Base-by-base conservation (phyloP, 2,329 filamentous ascomycete species). In the Ophiostoma populinum region DNA sequence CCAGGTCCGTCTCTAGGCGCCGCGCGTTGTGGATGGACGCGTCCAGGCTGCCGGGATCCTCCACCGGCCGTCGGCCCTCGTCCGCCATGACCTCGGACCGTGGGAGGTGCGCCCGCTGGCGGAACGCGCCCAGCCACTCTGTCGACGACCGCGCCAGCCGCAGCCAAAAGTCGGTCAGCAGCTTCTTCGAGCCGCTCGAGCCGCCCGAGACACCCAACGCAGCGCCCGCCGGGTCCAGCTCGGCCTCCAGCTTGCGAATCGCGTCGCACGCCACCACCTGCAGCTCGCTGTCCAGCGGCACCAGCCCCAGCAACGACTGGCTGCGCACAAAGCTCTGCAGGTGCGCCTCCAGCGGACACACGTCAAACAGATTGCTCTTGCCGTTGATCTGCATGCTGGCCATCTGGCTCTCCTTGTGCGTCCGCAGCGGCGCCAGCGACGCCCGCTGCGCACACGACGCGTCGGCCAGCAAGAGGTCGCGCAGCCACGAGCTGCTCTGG, bases 11-110 rank as follows among this genome's bases (percentile, higher is more conserved):
- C 37, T 75, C 70, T 9, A 76, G 52, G 26, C 67, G 55, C 40
- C 59, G 63, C 44, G 66, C 67, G 48, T 64, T 74, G 48, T 71
- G 64, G 32, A 75, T 65, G 9, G 65, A 70, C 15, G 67, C 70
- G 48, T 72, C 68, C 32, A 73, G 69, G 6, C 59, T 64, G 31
- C 51, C 63, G 3, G 62, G 61, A 43, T 72, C 66, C 4, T 58
- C 65, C 3, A 37, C 19, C 10, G 66, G 66, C 19, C 65, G 58
- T 27, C 58, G 56, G 26, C 58, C 50, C 12, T 58, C 56, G 26
- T 64, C 57, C 15, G 55, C 57, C 25, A 72, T 58, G 39, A 70
- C 69, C 40, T 70, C 67, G 27, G 57, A 67, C 15, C 67, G 61
- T 6, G 70, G 68, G 6, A 76, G 53, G 42, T 64, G 62, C 2